Evolutionary conservation across 2,329 filamentous ascomycete species (phyloP), one percentile per base, ranked within the genome.

Genomic region (Hypoxylon sp.): DNA sequence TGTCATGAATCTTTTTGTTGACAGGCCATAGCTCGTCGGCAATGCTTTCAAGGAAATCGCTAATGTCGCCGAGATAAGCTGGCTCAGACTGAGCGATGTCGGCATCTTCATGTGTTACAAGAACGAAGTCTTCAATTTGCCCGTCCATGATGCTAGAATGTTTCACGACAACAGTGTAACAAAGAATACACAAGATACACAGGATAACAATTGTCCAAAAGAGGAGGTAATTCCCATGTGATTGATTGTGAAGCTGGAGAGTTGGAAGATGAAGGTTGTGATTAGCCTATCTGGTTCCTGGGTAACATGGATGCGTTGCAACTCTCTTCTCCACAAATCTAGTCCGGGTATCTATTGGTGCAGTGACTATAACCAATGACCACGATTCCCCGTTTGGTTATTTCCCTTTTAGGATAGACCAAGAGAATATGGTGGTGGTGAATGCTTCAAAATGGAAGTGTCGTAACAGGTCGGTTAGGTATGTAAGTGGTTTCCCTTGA

Each of bases 1-100:
- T 75, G 36, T 79, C 76, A 61, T 79, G 77, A 12, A 82, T 78
- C 47, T 73, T 73, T 29, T 77, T 73, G 63, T 76, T 80, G 47
- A 81, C 66, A 3, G 65, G 66, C 65, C 77, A 75, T 9, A 81
- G 62, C 2, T 62, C 62, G 6, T 68, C 61, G 16, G 68, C 72
- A 11, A 77, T 64, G 8, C 53, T 62, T 30, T 79, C 70, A 17
- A 76, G 57, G 41, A 68, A 70, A 13, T 67, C 51, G 42, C 73
- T 69, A 37, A 78, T 74, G 11, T 73, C 65, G 19, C 44, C 23
- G 13, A 72, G 62, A 55, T 68, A 66, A 9, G 51, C 56, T 1
- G 60, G 45, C 26, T 61, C 40, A 9, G 50, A 29, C 13, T 57
- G 37, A 20, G 46, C 36, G 19, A 35, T 19, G 30, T 47, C 42